These are phyloP conservation scores for Leishmania guyanensis DNA, from an alignment of 208 protist genomes.

Conservation along the genomic window DNA sequence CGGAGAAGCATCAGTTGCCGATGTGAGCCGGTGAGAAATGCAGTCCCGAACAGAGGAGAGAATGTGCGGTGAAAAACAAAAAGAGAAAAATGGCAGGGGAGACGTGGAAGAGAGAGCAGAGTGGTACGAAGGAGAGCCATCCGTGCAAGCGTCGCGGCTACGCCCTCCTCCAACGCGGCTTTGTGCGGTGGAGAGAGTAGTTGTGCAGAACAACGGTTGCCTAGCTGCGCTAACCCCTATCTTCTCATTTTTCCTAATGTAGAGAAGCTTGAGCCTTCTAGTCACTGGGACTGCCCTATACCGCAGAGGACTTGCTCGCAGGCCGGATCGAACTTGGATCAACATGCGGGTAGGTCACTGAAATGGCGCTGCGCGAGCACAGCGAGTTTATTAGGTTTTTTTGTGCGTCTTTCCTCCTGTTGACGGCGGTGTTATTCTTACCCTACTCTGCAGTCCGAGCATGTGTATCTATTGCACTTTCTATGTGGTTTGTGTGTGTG, in stretches of 20 bases:
- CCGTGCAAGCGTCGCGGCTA: background rate
- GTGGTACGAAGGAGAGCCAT: background rate
- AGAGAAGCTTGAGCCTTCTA: background rate
- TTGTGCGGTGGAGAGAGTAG: background rate
- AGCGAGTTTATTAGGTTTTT: background rate
- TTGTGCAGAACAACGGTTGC: background rate
- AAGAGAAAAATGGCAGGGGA: background rate
- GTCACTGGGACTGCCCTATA: background rate
- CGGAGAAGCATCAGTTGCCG: background rate
- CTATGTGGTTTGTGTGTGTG: background rate
- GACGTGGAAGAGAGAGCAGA: background rate
- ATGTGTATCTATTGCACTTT: background rate
- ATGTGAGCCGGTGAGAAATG: background rate
- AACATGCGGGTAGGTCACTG: background rate
- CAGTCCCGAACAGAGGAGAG: background rate
- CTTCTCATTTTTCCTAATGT: background rate
- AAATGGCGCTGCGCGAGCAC: background rate
- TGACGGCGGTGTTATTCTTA: background rate
- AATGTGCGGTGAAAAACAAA: background rate
- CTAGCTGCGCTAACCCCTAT: background rate
- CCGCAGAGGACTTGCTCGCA: background rate
- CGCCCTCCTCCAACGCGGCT: background rate
- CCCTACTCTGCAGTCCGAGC: background rate
- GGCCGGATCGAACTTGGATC: background rate
- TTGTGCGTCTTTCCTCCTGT: background rate